A percentile compares a stretch with the other conserved stretches of the same genome.
These are phyloP conservation scores for Monosporascus sp. DNA, from an alignment of 2,329 filamentous ascomycete genomes.

Conservation along the genomic window DNA sequence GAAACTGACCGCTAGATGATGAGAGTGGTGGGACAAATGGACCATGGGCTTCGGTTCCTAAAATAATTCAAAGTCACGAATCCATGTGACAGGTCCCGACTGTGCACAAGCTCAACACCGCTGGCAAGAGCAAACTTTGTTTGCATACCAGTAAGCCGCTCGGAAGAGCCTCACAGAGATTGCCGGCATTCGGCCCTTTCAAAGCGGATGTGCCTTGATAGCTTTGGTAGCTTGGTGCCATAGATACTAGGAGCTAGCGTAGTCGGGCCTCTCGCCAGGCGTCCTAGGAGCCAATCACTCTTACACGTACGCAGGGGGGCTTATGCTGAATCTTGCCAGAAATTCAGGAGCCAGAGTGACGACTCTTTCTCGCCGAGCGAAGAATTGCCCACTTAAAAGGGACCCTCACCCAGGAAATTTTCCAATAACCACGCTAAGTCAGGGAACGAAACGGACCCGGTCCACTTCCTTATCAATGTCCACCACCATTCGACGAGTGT, in stretches of 20 bases:
- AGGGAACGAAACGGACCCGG: neutral
- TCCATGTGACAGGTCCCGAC: neutral
- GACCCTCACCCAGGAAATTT: neutral
- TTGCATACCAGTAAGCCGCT: neutral
- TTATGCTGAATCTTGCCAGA: too few species aligned
- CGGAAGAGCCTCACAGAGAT: neutral
- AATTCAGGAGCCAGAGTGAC: too few species aligned
- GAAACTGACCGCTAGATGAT: too few species aligned
- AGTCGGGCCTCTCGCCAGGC: too few species aligned
- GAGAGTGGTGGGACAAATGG: too few species aligned
- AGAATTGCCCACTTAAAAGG: neutral
- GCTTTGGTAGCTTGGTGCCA: too few species aligned
- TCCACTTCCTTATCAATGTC: neutral
- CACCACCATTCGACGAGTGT: neutral
- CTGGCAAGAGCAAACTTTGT: neutral
- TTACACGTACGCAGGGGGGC: too few species aligned
- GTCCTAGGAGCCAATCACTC: too few species aligned
- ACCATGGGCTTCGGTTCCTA: too few species aligned
- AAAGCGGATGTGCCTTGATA: neutral
- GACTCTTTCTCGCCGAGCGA: neutral
- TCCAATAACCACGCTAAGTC: neutral
- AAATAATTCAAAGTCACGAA: too few species aligned
- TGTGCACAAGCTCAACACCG: neutral
- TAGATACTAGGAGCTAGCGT: too few species aligned
- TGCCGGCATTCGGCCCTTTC: neutral